A percentile compares a stretch with the other conserved stretches of the same genome.
Evolutionary conservation across 106 monocot genomes (phyloP).

Genomic region (Dendrobium nobile): DNA sequence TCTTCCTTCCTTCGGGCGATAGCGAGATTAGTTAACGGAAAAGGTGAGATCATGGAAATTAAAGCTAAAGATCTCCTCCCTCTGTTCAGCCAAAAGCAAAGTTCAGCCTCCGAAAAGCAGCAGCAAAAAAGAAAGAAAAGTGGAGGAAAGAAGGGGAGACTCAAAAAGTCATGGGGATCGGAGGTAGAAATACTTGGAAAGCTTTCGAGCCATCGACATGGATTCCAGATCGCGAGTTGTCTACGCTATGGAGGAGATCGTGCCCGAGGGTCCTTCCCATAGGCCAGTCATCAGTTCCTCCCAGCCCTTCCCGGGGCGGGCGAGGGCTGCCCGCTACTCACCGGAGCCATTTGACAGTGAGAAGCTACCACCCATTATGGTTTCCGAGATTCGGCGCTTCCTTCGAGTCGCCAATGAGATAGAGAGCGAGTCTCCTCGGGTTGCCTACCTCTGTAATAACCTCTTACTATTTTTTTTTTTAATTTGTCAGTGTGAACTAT

Average conservation of each 20-base stretch:
- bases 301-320: not conserved
- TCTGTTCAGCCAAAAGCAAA: not conserved
- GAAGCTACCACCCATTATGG: slow-evolving; percentile 52
- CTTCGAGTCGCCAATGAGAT: slow-evolving; percentile 78
- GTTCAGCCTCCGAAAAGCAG: not conserved
- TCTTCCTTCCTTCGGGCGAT: not conserved
- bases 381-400: slow-evolving; percentile 46
- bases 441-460: slow-evolving; percentile 62
- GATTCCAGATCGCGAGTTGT: not conserved
- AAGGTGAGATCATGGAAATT: not conserved
- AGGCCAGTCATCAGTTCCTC: not conserved
- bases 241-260: slow-evolving; percentile 33
- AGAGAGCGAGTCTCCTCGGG: slow-evolving; percentile 57
- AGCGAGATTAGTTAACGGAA: not conserved
- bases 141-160: not conserved
- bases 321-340: not conserved
- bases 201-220: not conserved
- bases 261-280: slow-evolving; percentile 17
- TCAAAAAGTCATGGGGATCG: slow-evolving; percentile 10
- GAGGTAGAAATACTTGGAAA: not conserved
- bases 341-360: slow-evolving; percentile 69
- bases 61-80: slow-evolving; percentile 4
- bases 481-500: too few relatives aligned
- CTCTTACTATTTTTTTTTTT: not conserved
- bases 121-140: not conserved